A percentile compares a stretch with the other conserved stretches of the same genome.
Evolutionary conservation across 2,329 filamentous ascomycete species (phyloP).

Genomic region (Penicillium oxalicum): DNA sequence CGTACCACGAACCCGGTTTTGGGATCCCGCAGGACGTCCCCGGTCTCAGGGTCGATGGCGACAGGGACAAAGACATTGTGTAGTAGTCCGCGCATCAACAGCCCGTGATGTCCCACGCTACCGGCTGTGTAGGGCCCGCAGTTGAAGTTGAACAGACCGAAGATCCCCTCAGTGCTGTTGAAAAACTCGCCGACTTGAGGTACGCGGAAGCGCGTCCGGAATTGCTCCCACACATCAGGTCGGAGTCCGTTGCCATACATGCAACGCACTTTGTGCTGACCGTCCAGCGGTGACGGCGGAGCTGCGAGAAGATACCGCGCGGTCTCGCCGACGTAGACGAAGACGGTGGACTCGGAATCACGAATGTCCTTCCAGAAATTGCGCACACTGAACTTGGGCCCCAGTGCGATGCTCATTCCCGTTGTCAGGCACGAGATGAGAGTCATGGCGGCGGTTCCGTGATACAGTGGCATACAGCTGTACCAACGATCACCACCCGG

Average conservation of each 20-base stretch:
- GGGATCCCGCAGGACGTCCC: conserved; percentile 59
- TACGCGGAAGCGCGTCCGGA: conserved; percentile 49
- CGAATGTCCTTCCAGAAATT: conserved; percentile 68
- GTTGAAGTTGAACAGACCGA: conserved; percentile 56
- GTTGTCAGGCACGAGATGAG: conserved; percentile 51
- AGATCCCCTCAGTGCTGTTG: conserved; percentile 68
- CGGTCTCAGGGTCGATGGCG: conserved; percentile 61
- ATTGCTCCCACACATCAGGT: conserved; percentile 46
- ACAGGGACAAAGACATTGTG: conserved; percentile 59
- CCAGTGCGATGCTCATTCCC: conserved; percentile 41
- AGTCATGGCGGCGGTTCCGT: conserved; percentile 64
- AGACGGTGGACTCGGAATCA: conserved; percentile 61
- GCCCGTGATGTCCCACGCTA: conserved; percentile 66
- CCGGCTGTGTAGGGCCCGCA: conserved; percentile 58
- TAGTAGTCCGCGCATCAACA: conserved; percentile 50
- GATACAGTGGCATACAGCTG: conserved; percentile 71
- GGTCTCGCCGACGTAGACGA: conserved; percentile 74
- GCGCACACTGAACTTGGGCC: conserved; percentile 56
- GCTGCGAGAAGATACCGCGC: conserved; percentile 66
- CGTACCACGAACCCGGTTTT: conserved; percentile 62
- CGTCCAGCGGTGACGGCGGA: conserved; percentile 46
- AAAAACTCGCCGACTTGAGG: conserved; percentile 66
- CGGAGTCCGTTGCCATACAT: conserved; percentile 47
- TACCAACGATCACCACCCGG: conserved; percentile 58
- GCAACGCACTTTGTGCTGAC: conserved; percentile 40